Evolutionary conservation across 2,329 filamentous ascomycete species (phyloP), one percentile per base, ranked within the genome.

Genomic region (Epicoccum sorghinum): DNA sequence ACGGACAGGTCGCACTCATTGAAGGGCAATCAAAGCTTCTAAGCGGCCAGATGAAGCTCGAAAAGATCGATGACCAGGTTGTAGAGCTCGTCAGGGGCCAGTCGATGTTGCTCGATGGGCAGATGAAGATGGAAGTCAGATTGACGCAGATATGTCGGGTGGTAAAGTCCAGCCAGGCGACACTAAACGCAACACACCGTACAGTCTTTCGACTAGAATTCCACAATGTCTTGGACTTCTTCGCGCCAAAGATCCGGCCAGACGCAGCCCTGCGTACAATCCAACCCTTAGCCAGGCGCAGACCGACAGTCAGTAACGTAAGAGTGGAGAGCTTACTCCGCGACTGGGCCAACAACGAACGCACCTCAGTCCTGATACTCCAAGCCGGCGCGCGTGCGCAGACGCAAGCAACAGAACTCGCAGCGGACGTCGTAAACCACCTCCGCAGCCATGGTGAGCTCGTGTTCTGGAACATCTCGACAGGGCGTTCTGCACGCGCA

Each of bases 381-480:
- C 55, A 42, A 12, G 32, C 29, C 13, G 37, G 27, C 7, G 23
- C 30, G 2, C 41, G 55, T 14, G 45, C 39, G 13, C 49, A 57
- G 18, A 54, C 42, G 12, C 45, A 53, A 29, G 49, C 49, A 7
- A 36, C 29, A 18, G 50, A 53, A 32, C 35, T 57, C 4, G 49
- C 49, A 32, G 45, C 41, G 12, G 49, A 57, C 18, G 35, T 57
- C 5, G 38, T 53, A 12, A 40, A 50, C 18, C 14, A 47, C 13
- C 56, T 58, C 8, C 18, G 30, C 5, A 37, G 14, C 10, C 36
- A 32, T 10, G 30, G 10, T n/a, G 18, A 42, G n/a, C 32, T 18
- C 13, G 55, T 58, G 4, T 49, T 58, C 22, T 58, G 47, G 51
- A 45, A 44, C 14, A 35, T 58, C 27, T 48, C 42, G 24, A 12